Conservation (phyloP, 225 moss, liverwort and hornwort genomes). For the Neckera pumila region DNA sequence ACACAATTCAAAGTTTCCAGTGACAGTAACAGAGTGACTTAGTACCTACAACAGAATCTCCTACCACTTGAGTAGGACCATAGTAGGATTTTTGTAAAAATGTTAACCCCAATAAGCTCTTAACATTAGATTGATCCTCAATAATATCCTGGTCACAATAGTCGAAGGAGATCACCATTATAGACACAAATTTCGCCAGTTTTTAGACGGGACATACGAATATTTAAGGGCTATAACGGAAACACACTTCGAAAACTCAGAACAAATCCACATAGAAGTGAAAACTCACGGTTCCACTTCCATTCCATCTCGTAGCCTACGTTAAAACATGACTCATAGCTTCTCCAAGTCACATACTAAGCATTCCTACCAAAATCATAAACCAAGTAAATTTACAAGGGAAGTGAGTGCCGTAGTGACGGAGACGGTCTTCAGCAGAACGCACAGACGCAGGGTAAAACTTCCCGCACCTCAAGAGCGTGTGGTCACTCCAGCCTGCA, state of each 20-base stretch:
- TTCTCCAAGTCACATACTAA: background rate
- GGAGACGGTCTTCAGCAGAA: slow-evolving; percentile 78
- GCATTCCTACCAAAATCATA: background rate
- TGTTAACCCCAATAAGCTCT: background rate
- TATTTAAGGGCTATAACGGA: too few relatives aligned
- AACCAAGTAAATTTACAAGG: slow-evolving; percentile 35
- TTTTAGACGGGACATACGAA: too few relatives aligned
- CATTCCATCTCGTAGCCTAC: background rate
- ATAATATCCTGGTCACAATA: background rate
- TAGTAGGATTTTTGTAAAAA: background rate
- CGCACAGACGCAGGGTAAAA: slow-evolving; percentile 74
- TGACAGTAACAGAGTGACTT: background rate
- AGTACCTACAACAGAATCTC: background rate
- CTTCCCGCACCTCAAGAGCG: slow-evolving; percentile 56
- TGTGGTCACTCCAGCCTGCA: slow-evolving; percentile 80
- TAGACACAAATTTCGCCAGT: background rate
- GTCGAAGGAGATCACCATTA: background rate
- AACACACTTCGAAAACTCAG: background rate
- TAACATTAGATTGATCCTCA: background rate
- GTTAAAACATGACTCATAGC: background rate
- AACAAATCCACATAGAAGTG: background rate
- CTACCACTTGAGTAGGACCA: background rate
- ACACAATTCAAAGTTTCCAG: background rate
- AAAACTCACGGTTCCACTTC: background rate
- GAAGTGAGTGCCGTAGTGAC: slow-evolving; percentile 67